Conservation (phyloP, 2,329 filamentous ascomycete genomes). For the Ciborinia camelliae region DNA sequence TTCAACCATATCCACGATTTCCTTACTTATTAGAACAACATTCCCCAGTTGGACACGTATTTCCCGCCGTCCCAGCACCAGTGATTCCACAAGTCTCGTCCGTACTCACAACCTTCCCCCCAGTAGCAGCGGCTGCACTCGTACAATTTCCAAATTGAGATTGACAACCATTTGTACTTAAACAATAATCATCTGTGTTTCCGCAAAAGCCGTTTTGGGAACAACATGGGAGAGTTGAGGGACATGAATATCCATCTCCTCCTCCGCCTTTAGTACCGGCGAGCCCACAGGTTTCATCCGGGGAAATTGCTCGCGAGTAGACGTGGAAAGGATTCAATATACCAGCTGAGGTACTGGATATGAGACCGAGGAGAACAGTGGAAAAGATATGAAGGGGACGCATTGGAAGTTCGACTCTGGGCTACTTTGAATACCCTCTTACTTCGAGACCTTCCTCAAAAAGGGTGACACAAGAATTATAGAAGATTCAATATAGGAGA, state of each 20-base stretch:
- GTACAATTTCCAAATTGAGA: constrained; percentile 19
- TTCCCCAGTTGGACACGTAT: constrained; percentile 27
- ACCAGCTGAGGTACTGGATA: not conserved
- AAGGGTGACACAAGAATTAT: no score
- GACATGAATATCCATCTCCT: constrained; percentile 29
- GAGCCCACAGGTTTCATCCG: constrained; percentile 24
- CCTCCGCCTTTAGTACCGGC: constrained; percentile 11
- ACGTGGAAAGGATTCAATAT: not conserved
- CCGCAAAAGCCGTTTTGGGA: constrained; percentile 31
- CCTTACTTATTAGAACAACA: constrained; percentile 29
- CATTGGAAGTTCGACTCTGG: not conserved
- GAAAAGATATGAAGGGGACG: not conserved
- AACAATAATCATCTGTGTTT: constrained; percentile 16
- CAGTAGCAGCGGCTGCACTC: not conserved
- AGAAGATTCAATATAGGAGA: not conserved
- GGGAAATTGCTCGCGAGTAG: constrained; percentile 11
- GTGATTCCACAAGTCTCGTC: constrained; percentile 25
- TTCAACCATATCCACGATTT: not conserved
- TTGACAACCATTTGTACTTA: constrained; percentile 27
- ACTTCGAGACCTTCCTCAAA: not conserved
- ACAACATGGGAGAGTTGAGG: constrained; percentile 32
- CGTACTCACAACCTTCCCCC: constrained; percentile 9
- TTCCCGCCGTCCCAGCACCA: constrained; percentile 17
- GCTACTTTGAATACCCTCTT: not conserved
- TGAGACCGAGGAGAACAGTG: not conserved